Conservation (phyloP, 2,329 filamentous ascomycete genomes). For the Blastomyces emzantsi region DNA sequence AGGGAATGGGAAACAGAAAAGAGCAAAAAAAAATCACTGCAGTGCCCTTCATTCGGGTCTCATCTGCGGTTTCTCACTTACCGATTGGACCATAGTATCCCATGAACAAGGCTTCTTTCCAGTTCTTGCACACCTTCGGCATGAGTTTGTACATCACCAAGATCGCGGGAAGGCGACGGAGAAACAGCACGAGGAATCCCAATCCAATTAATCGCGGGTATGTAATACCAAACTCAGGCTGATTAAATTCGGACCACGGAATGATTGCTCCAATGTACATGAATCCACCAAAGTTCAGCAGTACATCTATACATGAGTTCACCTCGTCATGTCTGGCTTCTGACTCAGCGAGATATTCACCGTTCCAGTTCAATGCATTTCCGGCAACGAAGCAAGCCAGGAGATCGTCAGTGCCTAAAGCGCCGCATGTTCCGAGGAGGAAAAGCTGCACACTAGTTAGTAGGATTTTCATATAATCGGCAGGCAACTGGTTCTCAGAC, state of each 20-base stretch:
- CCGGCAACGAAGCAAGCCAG: slow-evolving; percentile 54
- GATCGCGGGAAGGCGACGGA: slow-evolving; percentile 51
- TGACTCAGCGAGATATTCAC: slow-evolving; percentile 48
- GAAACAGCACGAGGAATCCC: slow-evolving; percentile 45
- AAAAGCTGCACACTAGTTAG: slow-evolving; percentile 40
- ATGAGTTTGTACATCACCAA: slow-evolving; percentile 48
- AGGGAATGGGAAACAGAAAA: neutral
- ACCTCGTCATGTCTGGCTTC: slow-evolving; percentile 52
- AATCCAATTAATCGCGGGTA: slow-evolving; percentile 43
- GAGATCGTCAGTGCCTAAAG: slow-evolving; percentile 51
- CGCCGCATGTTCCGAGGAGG: slow-evolving; percentile 49
- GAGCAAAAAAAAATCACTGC: neutral
- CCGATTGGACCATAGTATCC: slow-evolving; percentile 45
- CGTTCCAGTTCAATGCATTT: slow-evolving; percentile 54
- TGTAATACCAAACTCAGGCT: slow-evolving; percentile 47
- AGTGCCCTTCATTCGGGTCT: neutral
- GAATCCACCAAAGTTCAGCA: slow-evolving; percentile 54
- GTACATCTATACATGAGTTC: slow-evolving; percentile 49
- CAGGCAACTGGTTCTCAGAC: slow-evolving; percentile 7
- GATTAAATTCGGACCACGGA: slow-evolving; percentile 48
- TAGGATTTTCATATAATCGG: neutral
- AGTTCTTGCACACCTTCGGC: slow-evolving; percentile 44
- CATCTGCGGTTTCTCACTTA: slow-evolving; percentile 14
- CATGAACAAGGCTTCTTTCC: slow-evolving; percentile 53
- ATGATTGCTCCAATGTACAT: slow-evolving; percentile 51